Conservation (phyloP, 768 basidiomycete genomes). For the Boletales sp. region DNA sequence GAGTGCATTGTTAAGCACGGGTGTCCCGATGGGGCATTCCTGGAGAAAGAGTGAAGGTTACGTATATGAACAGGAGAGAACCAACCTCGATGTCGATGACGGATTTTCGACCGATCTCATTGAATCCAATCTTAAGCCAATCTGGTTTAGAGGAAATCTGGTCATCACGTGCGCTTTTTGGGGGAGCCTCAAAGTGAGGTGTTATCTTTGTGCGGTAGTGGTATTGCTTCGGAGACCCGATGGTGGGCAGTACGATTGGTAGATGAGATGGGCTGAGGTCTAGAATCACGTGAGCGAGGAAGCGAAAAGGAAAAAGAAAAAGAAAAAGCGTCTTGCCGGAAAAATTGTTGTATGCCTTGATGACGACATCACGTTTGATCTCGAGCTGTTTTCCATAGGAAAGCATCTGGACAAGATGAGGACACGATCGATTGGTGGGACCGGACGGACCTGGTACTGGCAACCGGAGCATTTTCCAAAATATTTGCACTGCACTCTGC, state of each 20-base stretch:
- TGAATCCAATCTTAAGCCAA: constrained; percentile 90
- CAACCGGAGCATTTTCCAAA: constrained; percentile 91
- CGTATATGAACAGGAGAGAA: not conserved
- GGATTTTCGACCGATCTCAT: constrained; percentile 64
- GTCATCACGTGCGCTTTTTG: constrained; percentile 35
- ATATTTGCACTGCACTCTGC: constrained; percentile 72
- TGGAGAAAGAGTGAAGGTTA: constrained; percentile 23
- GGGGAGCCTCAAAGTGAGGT: constrained; percentile 87
- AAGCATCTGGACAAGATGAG: constrained; percentile 57
- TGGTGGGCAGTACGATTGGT: constrained; percentile 68
- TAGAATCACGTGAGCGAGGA: constrained; percentile 7
- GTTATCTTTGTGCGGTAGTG: constrained; percentile 96
- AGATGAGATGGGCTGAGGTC: constrained; percentile 54
- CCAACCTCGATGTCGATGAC: constrained; percentile 90
- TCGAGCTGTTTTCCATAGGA: constrained; percentile 84
- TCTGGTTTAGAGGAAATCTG: constrained; percentile 38
- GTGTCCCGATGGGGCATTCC: constrained; percentile 92
- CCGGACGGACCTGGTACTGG: constrained; percentile 74
- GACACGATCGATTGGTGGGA: not conserved
- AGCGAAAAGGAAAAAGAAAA: constrained; percentile 19
- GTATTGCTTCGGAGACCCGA: constrained; percentile 87
- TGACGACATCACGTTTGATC: constrained; percentile 81
- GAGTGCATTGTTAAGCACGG: constrained; percentile 69
- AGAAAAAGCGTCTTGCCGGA: constrained; percentile 33
- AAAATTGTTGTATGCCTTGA: constrained; percentile 80